Evolutionary conservation across 768 basidiomycete species (phyloP), one percentile per base, ranked within the genome.

Genomic region (Leccinum boreale): DNA sequence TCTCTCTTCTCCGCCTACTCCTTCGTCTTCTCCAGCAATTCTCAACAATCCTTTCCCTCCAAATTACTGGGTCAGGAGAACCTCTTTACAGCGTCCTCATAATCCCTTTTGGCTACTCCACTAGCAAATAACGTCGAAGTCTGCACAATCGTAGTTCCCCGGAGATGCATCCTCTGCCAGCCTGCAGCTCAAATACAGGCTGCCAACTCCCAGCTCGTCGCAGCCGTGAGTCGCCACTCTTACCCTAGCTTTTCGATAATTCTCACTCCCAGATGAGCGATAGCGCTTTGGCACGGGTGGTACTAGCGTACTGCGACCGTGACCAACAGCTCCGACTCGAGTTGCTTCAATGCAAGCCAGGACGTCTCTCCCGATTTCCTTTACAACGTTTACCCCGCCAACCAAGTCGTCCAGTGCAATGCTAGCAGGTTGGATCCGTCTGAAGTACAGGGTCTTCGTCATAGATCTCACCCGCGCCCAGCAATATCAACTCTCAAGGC

Each of bases 281-380:
- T 61, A 70, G 68, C 48, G 80, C 2, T 90, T 90, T 66, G 89
- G 85, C 7, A 75, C 84, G 0, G 90, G 90, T 5, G 90, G 90
- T 4, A 90, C 90, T 2, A 90, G 86, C 57, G 83, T 82, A 3
- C 80, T 2, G 84, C 82, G 2, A 77, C 75, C 58, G 88, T 91
- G 26, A 67, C 70, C 26, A 48, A 65, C 9, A 85, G 82, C 1
- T 71, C 70, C 46, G 82, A 87, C 65, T 60, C 77, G 10, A 80
- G 78, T 54, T 92, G 90, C 70, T 90, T 83, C 65, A 75, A 88
- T 58, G 26, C 82, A 8, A 75, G 72, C 4, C 57, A 68, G 19
- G 74, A 65, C 21, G 83, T 87, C 21, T 59, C 73, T 7, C 83
- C 85, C 0, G 67, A 72, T 3, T 91, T 87, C 64, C 73, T 77